Conservation (phyloP, 805 yeast genomes). For the Starmerella cellae region DNA sequence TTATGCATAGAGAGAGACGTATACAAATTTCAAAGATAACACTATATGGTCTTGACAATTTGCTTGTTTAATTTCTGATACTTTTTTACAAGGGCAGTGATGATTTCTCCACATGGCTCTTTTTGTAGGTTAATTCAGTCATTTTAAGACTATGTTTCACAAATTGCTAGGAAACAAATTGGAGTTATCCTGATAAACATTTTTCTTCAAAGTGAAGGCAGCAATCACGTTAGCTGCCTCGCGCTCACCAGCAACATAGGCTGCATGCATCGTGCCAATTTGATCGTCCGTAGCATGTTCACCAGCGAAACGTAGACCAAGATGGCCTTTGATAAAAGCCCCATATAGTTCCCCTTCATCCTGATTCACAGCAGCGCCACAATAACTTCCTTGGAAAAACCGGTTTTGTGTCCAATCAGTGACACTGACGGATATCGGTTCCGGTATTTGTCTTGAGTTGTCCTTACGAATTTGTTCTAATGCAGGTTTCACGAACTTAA, state of each 20-base stretch:
- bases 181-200: too few relatives aligned
- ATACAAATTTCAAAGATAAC: too few relatives aligned
- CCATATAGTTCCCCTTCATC: slow-evolving; percentile 49
- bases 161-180: too few relatives aligned
- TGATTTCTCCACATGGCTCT: too few relatives aligned
- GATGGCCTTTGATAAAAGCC: slow-evolving; percentile 44
- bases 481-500: slow-evolving; percentile 48
- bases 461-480: slow-evolving; percentile 22
- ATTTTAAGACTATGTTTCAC: too few relatives aligned
- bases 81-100: too few relatives aligned
- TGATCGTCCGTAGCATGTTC: slow-evolving; percentile 77
- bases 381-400: slow-evolving; percentile 60
- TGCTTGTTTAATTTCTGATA: too few relatives aligned
- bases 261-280: slow-evolving; percentile 83
- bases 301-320: slow-evolving; percentile 65
- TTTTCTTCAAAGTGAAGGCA: too few relatives aligned
- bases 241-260: slow-evolving; percentile 60
- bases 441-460: slow-evolving; percentile 24
- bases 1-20: too few relatives aligned
- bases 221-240: slow-evolving; percentile 37
- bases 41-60: too few relatives aligned
- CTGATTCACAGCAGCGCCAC: slow-evolving; percentile 55
- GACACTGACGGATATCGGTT: slow-evolving; percentile 31
- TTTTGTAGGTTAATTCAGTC: too few relatives aligned
- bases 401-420: slow-evolving; percentile 63